Conservation (phyloP, 179 eudicot species). For the Vitellaria paradoxa region DNA sequence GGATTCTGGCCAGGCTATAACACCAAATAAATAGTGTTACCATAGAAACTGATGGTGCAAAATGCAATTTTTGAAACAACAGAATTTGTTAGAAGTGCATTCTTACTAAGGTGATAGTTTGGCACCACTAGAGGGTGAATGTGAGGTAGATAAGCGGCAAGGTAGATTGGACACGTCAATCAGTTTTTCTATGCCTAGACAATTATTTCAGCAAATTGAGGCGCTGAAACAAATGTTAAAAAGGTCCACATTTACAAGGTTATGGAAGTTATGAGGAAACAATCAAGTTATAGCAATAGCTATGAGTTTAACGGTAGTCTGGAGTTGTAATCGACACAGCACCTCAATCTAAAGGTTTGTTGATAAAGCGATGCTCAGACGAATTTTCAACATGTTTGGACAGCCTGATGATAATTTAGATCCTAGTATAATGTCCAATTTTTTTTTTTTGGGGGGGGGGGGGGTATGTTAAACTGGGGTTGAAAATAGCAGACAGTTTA, state of each 20-base stretch:
- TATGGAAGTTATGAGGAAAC: not conserved
- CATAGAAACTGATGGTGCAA: not conserved
- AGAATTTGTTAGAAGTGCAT: not conserved
- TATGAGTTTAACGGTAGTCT: not conserved
- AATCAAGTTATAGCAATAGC: not conserved
- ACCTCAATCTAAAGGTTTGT: not conserved
- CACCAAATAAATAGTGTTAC: conserved; percentile 10
- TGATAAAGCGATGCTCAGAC: not conserved
- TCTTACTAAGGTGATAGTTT: not conserved
- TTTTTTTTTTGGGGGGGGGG: no score
- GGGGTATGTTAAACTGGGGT: not conserved
- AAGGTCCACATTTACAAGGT: not conserved
- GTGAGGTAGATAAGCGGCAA: no score
- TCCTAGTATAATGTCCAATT: not conserved
- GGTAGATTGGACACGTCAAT: not conserved
- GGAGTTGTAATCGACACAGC: not conserved
- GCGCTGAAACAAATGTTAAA: not conserved
- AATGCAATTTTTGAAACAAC: not conserved
- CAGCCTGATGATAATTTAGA: not conserved
- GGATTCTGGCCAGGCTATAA: conserved; percentile 59
- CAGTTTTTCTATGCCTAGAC: not conserved
- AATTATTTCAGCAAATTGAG: not conserved
- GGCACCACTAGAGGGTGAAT: not conserved
- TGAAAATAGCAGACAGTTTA: conserved; percentile 26
- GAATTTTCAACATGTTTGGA: conserved; percentile 1